phyloP scores from a whole-genome alignment of 208 protist genomes.

The Leishmania lainsoni region DNA sequence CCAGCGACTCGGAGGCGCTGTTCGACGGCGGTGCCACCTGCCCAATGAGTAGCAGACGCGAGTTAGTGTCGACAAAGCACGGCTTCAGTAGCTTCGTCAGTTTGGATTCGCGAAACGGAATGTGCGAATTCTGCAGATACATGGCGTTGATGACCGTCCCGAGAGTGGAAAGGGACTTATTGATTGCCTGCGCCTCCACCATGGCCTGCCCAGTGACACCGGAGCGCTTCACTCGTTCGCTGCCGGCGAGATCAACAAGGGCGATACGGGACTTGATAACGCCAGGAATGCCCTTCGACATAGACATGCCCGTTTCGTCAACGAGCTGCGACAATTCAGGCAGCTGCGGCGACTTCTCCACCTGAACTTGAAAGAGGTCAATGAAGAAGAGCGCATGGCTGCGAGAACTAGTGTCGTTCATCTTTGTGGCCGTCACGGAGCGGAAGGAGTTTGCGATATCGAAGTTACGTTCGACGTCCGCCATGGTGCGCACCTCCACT shows the following conservation, averaged over 20 bases:
- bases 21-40: slow-evolving; percentile 69
- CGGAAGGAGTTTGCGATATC: slow-evolving; percentile 79
- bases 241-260: slow-evolving; percentile 96
- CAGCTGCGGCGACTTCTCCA: slow-evolving; percentile 21
- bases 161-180: slow-evolving; percentile 86
- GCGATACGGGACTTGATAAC: slow-evolving; percentile 92
- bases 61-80: slow-evolving; percentile 62
- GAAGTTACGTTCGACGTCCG: slow-evolving; percentile 76
- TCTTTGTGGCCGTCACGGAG: slow-evolving; percentile 76
- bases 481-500: slow-evolving; percentile 71
- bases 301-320: slow-evolving; percentile 47
- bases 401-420: slow-evolving; percentile 92
- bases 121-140: slow-evolving; percentile 69
- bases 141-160: slow-evolving; percentile 89
- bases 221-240: slow-evolving; percentile 91
- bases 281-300: slow-evolving; percentile 53
- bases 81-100: slow-evolving; percentile 92
- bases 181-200: slow-evolving; percentile 93
- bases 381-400: slow-evolving; percentile 93
- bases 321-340: slow-evolving; percentile 56
- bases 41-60: slow-evolving; percentile 85
- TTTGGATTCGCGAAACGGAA: slow-evolving; percentile 92
- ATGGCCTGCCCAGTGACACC: slow-evolving; percentile 82
- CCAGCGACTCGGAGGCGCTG: slow-evolving; percentile 73
- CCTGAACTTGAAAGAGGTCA: slow-evolving; percentile 73